Evolutionary conservation across 2,329 filamentous ascomycete genomes (phyloP), one percentile per base, ranked within the genome.

Genomic region (Fusarium xyrophilum): DNA sequence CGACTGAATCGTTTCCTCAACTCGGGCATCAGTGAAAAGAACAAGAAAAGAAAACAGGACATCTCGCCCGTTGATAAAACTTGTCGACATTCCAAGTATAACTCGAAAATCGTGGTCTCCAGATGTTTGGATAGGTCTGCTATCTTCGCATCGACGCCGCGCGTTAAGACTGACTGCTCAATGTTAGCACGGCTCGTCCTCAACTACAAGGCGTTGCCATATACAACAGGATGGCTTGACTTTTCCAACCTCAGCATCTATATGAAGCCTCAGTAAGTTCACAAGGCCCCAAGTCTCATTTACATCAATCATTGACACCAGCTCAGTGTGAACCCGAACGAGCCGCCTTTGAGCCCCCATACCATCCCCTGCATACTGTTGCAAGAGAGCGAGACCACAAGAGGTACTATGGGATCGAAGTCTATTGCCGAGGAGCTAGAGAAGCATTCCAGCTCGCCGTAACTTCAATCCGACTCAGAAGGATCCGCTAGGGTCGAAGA

Each of bases 271-370:
- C 33, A 51, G 53, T 25, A 2, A 21, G 33, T 12, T 5, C 19
- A 3, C 0, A 5, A 2, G 2, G 0, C 7, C 19, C 8, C 7
- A 7, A 25, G 25, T 9, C 1, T n/a, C 3, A n/a, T 35, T 30
- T 2, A 6, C 3, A 13, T 8, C 3, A 10, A 5, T n/a, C 3
- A 17, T 33, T 56, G 12, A 56, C 11, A 15, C 4, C 1, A 12
- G 1, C 11, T 13, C 1, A 51, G 53, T 14, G 25, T 51, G 14
- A 27, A 51, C 2, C 25, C 43, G 9, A 56, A 56, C 9, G 23
- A 11, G 14, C 23, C 53, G 17, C 42, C 53, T 4, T 13, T 30
- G 7, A 51, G 53, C 10, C 32, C 53, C 1, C 33, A 56, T 19
- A 51, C 53, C 8, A 21, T 56, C 5, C 53, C 53, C 4, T 56